These are phyloP conservation scores for Dryadomyces quercus-mongolicae DNA, from an alignment of 2,329 filamentous ascomycete species.

Conservation along the genomic window DNA sequence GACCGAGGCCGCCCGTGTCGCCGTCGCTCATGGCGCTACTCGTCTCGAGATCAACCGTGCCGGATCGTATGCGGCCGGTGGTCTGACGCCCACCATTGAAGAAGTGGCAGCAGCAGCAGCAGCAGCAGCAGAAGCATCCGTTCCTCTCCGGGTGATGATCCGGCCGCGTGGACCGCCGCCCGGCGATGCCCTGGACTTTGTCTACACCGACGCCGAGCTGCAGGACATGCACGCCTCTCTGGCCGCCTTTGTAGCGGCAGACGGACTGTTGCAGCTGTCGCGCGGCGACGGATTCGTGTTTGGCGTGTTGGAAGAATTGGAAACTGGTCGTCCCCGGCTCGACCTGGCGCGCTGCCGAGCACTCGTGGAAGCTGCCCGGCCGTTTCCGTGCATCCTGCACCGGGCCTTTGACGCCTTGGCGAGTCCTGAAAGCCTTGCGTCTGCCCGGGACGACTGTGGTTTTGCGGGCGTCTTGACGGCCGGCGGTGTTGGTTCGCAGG, in stretches of 20 bases:
- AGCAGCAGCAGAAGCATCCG: constrained; percentile 10
- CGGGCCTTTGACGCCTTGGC: constrained; percentile 40
- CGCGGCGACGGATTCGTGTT: constrained; percentile 46
- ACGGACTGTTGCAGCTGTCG: constrained; percentile 23
- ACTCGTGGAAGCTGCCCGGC: constrained; percentile 29
- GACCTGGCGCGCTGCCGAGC: constrained; percentile 26
- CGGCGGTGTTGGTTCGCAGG: constrained; percentile 31
- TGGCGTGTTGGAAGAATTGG: constrained; percentile 28
- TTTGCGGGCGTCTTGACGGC: constrained; percentile 41
- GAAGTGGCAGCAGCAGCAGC: constrained; percentile 23
- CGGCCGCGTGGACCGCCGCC: constrained; percentile 31
- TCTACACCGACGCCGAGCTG: constrained; percentile 34
- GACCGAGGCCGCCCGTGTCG: constrained; percentile 23
- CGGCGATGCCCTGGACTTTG: constrained; percentile 26
- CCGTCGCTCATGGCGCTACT: constrained; percentile 29
- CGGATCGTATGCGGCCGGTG: constrained; percentile 37
- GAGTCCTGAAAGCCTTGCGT: not conserved
- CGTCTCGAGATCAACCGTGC: constrained; percentile 42
- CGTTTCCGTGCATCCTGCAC: constrained; percentile 38
- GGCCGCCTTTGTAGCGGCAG: constrained; percentile 19
- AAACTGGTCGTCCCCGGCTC: constrained; percentile 16
- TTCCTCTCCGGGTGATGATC: constrained; percentile 42
- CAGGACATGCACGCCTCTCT: constrained; percentile 29
- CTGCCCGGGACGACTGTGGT: constrained; percentile 25
- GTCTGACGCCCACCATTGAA: constrained; percentile 34